Conservation (phyloP, 1,284 basidiomycete species). For the Moesziomyces antarcticus region DNA sequence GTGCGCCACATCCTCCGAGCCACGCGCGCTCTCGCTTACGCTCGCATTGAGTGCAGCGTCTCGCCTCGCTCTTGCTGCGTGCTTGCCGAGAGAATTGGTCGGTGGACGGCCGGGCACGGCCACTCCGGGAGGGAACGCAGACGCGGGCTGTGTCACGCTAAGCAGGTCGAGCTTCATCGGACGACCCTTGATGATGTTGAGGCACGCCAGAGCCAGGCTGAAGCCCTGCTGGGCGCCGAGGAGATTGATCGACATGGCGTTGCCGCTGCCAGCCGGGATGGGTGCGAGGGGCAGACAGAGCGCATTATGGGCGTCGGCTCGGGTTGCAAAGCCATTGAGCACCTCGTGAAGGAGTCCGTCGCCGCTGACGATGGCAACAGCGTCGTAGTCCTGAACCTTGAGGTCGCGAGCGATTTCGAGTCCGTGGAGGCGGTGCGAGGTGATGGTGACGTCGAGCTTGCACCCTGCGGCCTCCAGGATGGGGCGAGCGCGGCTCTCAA, state of each 20-base stretch:
- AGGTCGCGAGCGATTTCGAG: slow-evolving; percentile 76
- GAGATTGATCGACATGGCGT: slow-evolving; percentile 81
- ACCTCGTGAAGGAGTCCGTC: slow-evolving; percentile 91
- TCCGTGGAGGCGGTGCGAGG: slow-evolving; percentile 75
- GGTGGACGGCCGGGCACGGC: slow-evolving; percentile 26
- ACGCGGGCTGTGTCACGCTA: slow-evolving; percentile 77
- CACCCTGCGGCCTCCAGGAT: slow-evolving; percentile 83
- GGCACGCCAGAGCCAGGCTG: slow-evolving; percentile 72
- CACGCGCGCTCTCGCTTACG: slow-evolving; percentile 11
- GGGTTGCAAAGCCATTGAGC: slow-evolving; percentile 87
- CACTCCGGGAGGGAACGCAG: slow-evolving; percentile 36
- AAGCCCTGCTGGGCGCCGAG: slow-evolving; percentile 69
- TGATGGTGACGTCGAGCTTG: slow-evolving; percentile 74
- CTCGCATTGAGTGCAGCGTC: slow-evolving; percentile 20
- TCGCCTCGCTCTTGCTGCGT: slow-evolving; percentile 5
- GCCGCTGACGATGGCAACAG: slow-evolving; percentile 84
- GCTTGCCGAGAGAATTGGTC: slow-evolving; percentile 8
- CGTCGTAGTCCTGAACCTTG: slow-evolving; percentile 73
- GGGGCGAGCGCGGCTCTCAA: slow-evolving; percentile 78
- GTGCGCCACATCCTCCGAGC: slow-evolving; percentile 28
- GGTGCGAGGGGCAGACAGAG: slow-evolving; percentile 81
- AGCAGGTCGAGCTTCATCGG: slow-evolving; percentile 82
- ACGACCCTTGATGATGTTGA: slow-evolving; percentile 88
- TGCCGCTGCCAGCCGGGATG: slow-evolving; percentile 88
- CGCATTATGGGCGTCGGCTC: slow-evolving; percentile 77